Evolutionary conservation across 805 yeast genomes (phyloP), one percentile per base, ranked within the genome.

Genomic region (Wickerhamiella siamensis): DNA sequence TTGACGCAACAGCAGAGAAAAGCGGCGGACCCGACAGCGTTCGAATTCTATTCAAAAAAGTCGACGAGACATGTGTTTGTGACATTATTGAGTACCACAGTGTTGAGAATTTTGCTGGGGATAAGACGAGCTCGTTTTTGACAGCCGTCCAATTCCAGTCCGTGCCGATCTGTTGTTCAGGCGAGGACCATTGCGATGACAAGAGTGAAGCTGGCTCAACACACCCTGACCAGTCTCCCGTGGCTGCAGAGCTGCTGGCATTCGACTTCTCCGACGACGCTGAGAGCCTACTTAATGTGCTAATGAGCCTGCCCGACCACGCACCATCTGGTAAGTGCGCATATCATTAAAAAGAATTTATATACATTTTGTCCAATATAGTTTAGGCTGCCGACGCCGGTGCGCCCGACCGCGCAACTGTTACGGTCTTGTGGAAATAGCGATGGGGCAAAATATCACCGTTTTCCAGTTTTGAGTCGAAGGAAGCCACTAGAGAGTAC

Each of bases 31-130:
- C 14, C 2, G 12, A 17, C 4, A 16, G 16, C 6, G 5, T 44
- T 12, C 34, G 40, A 5, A 17, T 41, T 1, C 17, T 33, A 3
- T 44, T 44, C 31, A 19, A 9, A n/a, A 31, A 33, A 3, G 36
- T 44, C n/a, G 38, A 35, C n/a, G 47, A 44, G 10, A 26, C 36
- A 5, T 31, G 34, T 10, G 10, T 33, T 2, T 37, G 43, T 38
- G 8, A n/a, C 2, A 21, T 44, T 2, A 36, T 35, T 1, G 33
- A 39, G 18, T 39, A 38, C 24, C 33, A 41, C 3, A 38, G 36
- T 18, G 37, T 39, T 1, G 42, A 31, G 5, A 24, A 17, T n/a
- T 16, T 14, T 16, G 16, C 9, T 3, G 38, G 31, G 12, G 27
- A n/a, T 15, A n/a, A 10, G 14, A 36, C n/a, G 12, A 26, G 31